Conservation (phyloP, 768 basidiomycete species). For the Chalciporus pseudorubinellus region DNA sequence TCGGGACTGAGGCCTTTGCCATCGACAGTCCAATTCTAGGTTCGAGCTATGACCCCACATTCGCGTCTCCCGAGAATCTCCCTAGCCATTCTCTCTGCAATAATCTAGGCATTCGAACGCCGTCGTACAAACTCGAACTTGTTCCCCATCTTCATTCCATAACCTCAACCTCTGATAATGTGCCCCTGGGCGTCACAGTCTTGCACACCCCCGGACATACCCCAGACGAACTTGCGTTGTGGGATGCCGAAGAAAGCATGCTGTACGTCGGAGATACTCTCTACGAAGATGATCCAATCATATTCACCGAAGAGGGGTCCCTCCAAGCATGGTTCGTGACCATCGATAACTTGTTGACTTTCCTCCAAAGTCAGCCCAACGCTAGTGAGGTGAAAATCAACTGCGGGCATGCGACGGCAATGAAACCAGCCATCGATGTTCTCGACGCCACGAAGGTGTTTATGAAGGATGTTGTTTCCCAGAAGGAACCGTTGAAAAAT, state of each 20-base stretch:
- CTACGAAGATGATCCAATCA: slow-evolving; percentile 54
- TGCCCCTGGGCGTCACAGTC: slow-evolving; percentile 38
- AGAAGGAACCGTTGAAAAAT: slow-evolving; percentile 35
- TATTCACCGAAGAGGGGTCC: slow-evolving; percentile 55
- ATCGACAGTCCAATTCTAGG: slow-evolving; percentile 46
- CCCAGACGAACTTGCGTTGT: slow-evolving; percentile 56
- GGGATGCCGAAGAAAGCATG: slow-evolving; percentile 48
- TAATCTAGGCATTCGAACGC: slow-evolving; percentile 38
- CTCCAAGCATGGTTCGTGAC: slow-evolving; percentile 48
- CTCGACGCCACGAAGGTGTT: slow-evolving; percentile 41
- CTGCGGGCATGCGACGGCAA: slow-evolving; percentile 48
- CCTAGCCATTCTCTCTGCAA: slow-evolving; percentile 48
- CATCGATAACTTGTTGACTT: slow-evolving; percentile 41
- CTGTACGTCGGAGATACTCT: slow-evolving; percentile 57
- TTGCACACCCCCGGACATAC: slow-evolving; percentile 60
- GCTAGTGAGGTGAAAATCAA: slow-evolving; percentile 40
- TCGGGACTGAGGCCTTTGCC: slow-evolving; percentile 51
- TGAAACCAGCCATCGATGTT: slow-evolving; percentile 46
- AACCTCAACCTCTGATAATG: slow-evolving; percentile 11
- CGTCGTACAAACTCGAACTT: slow-evolving; percentile 46
- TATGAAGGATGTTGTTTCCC: slow-evolving; percentile 46
- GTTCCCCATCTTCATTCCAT: slow-evolving; percentile 41
- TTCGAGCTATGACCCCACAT: slow-evolving; percentile 46
- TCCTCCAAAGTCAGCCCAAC: slow-evolving; percentile 35
- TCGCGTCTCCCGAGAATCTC: slow-evolving; percentile 41